Conservation (phyloP, 805 yeast genomes). For the Nakazawaea wickerhamii region DNA sequence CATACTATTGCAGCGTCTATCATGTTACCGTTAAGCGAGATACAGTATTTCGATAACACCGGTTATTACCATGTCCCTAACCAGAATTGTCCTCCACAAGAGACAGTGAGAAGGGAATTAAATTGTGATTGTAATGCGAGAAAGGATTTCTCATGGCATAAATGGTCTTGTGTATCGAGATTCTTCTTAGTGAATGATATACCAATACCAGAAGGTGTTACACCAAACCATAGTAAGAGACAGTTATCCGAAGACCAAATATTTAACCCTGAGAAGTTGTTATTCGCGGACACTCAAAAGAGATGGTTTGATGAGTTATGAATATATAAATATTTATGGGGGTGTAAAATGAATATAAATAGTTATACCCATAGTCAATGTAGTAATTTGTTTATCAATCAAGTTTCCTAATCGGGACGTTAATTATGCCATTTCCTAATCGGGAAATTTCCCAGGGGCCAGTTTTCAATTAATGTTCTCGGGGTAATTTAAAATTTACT, state of each 20-base stretch:
- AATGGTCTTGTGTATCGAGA: constrained; percentile 47
- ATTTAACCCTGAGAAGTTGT: not conserved
- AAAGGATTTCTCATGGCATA: constrained; percentile 45
- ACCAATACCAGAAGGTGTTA: constrained; percentile 17
- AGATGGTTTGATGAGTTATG: not conserved
- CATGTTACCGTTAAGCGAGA: constrained; percentile 41
- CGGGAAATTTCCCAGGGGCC: too few relatives aligned
- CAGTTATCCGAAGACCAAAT: not conserved
- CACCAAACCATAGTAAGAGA: constrained; percentile 11
- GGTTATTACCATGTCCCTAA: constrained; percentile 55
- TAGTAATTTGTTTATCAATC: too few relatives aligned
- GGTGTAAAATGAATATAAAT: too few relatives aligned
- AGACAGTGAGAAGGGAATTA: constrained; percentile 35
- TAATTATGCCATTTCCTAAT: not conserved
- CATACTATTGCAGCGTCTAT: constrained; percentile 61
- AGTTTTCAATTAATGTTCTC: too few relatives aligned
- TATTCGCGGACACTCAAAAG: not conserved
- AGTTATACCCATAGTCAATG: not conserved
- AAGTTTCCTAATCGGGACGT: constrained; percentile 1
- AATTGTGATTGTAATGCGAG: constrained; percentile 45
- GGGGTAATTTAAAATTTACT: too few relatives aligned
- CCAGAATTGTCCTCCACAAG: constrained; percentile 51
- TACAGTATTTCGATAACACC: constrained; percentile 56
- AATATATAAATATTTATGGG: too few relatives aligned
- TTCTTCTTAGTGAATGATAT: constrained; percentile 24